Evolutionary conservation across 352 stramenopile species (phyloP), one percentile per base, ranked within the genome.

Genomic region (Thalassiosira exigua): DNA sequence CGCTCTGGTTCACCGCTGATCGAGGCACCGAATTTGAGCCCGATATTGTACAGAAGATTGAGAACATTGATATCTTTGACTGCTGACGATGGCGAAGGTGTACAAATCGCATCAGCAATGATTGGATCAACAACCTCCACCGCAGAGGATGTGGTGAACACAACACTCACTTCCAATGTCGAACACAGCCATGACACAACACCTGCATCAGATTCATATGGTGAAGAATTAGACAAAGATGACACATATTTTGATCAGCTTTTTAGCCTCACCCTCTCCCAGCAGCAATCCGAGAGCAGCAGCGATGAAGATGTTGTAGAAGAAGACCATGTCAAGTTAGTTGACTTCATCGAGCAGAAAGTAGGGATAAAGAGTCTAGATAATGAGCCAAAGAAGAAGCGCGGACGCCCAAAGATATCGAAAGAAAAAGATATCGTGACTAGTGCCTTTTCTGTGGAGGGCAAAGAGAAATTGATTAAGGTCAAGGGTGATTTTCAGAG

Each of bases 271-370:
- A 46, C 24, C 41, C 54, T 62, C 21, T 26, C 19, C 4, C 32
- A 73, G 24, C n/a, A 74, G 66, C n/a, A 24, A 64, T 57, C 21
- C 41, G 3, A 14, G 24, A 41, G 24, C n/a, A 69, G 22, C 26
- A 59, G 27, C n/a, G 7, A 58, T 58, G 2, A 61, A 24, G 46
- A 71, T 9, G 50, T 22, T 60, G 48, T 30, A 50, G n/a, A 51
- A 11, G 22, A 7, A 17, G 33, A 19, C 17, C 24, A 22, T 32
- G 46, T 69, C 21, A 81, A 64, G 65, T 53, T 81, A 44, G 61
- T 81, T 29, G 72, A 81, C 61, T 81, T 81, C 26, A 81, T 81
- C 17, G 72, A 81, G 32, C 62, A 75, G 62, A 75, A 39, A 52
- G 46, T 81, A 17, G 72, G 72, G 17, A 75, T 81, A 52, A 44